Base-by-base conservation (phyloP, 202 grass and related monocot species). In the Hordeum pubiflorum region DNA sequence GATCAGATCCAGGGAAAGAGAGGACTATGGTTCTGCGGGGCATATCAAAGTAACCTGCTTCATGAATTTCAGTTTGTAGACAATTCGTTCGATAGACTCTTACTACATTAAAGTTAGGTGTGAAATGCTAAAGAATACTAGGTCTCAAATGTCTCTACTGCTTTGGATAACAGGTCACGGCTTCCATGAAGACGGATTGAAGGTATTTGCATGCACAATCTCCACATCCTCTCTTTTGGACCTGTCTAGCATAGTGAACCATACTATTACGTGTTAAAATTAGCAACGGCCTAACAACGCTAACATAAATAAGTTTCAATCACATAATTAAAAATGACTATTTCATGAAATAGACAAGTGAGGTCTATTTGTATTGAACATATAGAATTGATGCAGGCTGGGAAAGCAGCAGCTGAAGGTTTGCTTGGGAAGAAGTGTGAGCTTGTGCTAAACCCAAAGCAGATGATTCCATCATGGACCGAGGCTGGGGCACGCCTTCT, bases 341-440 rank as follows among this genome's bases (percentile, higher is more conserved):
- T 54, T 52, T 54, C 17, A 2, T 54, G 50, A n/a, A 54, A 54
- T 54, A 8, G 50, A n/a, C 2, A n/a, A n/a, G 50, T 54, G 17
- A 54, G 50, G 17, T 54, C 50, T 54, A 8, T 54, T 18, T 54
- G 48, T 54, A n/a, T 54, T 17, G 5, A 4, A 7, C 46, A 54
- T 54, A 54, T 54, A n/a, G 6, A n/a, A 69, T 44, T 21, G 21
- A 70, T 44, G 38, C 67, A 70, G 67, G 40, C 67, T 70, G 38
- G 67, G 21, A 70, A 40, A 44, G 39, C 39, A 70, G 67, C 39
- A 70, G 67, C 39, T 17, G 21, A 44, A 44, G 67, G 67, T 70
- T 70, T 70, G 38, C 67, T 70, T 70, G 67, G 67, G 26, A 70
- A 70, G 1, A 70, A 70, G 24, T 70, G 39, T 70, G 21, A 70